Conservation (phyloP, 371 early-diverging fungal genomes). For the Apophysomyces trapeziformis region DNA sequence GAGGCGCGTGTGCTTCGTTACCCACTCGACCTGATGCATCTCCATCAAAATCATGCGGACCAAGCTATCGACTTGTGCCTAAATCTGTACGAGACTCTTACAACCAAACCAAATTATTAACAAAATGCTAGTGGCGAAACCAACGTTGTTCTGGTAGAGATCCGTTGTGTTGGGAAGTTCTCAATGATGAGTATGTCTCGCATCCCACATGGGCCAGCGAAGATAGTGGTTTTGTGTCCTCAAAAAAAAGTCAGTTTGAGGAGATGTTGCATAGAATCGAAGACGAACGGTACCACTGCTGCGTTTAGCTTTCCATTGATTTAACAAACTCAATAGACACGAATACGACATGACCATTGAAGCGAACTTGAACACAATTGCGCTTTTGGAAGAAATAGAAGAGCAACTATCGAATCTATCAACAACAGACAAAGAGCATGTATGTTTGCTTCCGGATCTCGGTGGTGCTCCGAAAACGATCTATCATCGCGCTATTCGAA, state of each 20-base stretch:
- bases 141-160: conserved; percentile 87
- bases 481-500: conserved; percentile 85
- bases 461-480: conserved; percentile 84
- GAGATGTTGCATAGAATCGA: conserved; percentile 96
- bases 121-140: conserved; percentile 49
- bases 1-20: conserved; percentile 17
- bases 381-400: conserved; percentile 86
- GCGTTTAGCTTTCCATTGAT: background rate
- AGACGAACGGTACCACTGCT: conserved; percentile 78
- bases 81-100: conserved; percentile 49
- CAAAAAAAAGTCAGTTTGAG: conserved; percentile 93
- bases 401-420: conserved; percentile 71
- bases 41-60: conserved; percentile 22
- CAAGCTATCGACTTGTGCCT: conserved; percentile 62
- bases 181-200: conserved; percentile 95
- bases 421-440: conserved; percentile 73
- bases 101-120: background rate
- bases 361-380: conserved; percentile 88
- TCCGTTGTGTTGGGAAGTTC: conserved; percentile 85
- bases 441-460: conserved; percentile 77
- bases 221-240: conserved; percentile 90
- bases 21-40: conserved; percentile 13
- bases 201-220: conserved; percentile 96
- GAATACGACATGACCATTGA: conserved; percentile 98
- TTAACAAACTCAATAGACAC: conserved; percentile 54